phyloP scores from a whole-genome alignment of 176 grass and related monocot species.

The Carex scoparia region DNA sequence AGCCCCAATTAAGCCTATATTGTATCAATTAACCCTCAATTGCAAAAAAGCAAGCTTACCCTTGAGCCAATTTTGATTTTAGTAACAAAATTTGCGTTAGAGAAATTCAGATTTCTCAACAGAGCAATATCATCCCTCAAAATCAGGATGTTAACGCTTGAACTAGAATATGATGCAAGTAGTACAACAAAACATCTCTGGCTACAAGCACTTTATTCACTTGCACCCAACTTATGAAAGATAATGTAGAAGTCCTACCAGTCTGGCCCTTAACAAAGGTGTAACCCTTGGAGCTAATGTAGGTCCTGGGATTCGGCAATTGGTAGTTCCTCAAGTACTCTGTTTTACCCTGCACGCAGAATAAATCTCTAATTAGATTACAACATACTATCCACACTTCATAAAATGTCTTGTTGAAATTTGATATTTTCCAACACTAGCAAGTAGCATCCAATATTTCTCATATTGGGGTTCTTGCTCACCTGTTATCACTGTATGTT shows the following conservation, averaged over 20 bases:
- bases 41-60: not conserved
- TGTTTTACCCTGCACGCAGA: slow-evolving; percentile 46
- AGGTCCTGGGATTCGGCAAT: slow-evolving; percentile 76
- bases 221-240: not conserved
- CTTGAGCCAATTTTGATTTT: slow-evolving; percentile 1
- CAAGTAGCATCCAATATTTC: not conserved
- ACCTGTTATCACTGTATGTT: not conserved
- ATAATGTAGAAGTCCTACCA: slow-evolving; percentile 31
- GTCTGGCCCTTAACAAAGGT: slow-evolving; percentile 76
- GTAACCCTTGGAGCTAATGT: slow-evolving; percentile 73
- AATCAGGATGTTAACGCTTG: not conserved
- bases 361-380: not conserved
- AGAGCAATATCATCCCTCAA: not conserved
- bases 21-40: not conserved
- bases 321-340: slow-evolving; percentile 88
- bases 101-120: not conserved
- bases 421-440: not conserved
- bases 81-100: not conserved
- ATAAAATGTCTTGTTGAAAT: not conserved
- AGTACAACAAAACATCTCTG: not conserved
- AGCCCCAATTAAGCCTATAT: not conserved
- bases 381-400: not conserved
- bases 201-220: not conserved
- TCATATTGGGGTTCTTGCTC: not conserved
- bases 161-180: not conserved